Evolutionary conservation across 2,329 filamentous ascomycete genomes (phyloP), one percentile per base, ranked within the genome.

Genomic region (Diaporthe citrichinensis): DNA sequence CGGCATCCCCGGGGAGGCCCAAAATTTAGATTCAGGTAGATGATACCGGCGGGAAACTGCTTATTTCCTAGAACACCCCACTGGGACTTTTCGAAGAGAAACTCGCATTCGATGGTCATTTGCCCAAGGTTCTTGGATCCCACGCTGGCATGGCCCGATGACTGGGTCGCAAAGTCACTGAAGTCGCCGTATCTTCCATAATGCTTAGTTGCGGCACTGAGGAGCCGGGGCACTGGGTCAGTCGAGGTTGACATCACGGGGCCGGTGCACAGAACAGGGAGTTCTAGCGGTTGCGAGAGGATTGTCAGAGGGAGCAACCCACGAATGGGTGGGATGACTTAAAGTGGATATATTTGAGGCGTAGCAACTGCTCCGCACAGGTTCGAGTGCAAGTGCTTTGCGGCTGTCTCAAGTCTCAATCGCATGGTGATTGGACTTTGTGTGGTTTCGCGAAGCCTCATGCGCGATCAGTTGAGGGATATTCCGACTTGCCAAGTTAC

Each of bases 11-110:
- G 72, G 17, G 80, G 80, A 28, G 81, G 78, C 4, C 74, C 78
- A 58, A 82, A 82, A 14, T 74, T 74, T 7, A 82, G 61, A 34
- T 81, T 80, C 14, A 82, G 41, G 57, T 82, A 82, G n/a, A 82
- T 75, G 34, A 82, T 78, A 15, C 80, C 81, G 4, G 78, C 81
- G 12, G 80, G 78, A 25, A 36, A 44, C 25, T 79, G 65, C 10
- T 74, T 74, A 1, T 67, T 68, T 20, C 74, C 75, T 9, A 81
- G 68, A 12, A 80, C 77, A 5, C 81, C 81, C 81, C 80, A 82
- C 74, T 78, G 78, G 2, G 80, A 81, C 53, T 80, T 80, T 49
- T 77, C 77, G 68, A 81, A 82, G 23, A 79, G 74, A 59, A 82
- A 81, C n/a, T 77, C 74, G 74, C 80, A 81, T 41, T 80, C 78